phyloP scores from a whole-genome alignment of 495 filamentous ascomycete species.

The Lichenothelia convexa region DNA sequence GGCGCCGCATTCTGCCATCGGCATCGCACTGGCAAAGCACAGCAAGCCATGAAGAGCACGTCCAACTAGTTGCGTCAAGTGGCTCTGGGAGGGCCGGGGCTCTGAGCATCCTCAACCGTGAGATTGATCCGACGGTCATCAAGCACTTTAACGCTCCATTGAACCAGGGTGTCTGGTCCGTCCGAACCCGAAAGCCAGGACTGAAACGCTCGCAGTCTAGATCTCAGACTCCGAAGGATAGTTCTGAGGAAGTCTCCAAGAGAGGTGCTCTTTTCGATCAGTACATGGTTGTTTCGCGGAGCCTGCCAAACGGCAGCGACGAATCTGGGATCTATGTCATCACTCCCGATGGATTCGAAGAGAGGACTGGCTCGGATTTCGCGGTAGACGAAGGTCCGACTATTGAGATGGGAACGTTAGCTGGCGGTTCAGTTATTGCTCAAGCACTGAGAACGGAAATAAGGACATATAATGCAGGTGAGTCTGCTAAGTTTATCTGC shows the following conservation, averaged over 20 bases:
- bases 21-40: no score
- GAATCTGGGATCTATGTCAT: slow-evolving; percentile 39
- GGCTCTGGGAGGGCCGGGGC: slow-evolving; percentile 53
- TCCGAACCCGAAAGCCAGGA: slow-evolving; percentile 40
- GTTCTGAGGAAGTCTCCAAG: slow-evolving; percentile 15
- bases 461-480: slow-evolving; percentile 72
- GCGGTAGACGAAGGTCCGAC: slow-evolving; percentile 72
- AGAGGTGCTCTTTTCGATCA: slow-evolving; percentile 44
- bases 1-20: no score
- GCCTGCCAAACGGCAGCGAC: slow-evolving; percentile 32
- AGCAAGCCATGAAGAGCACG: background rate
- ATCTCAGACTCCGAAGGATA: slow-evolving; percentile 34
- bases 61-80: slow-evolving; percentile 40
- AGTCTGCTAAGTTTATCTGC: slow-evolving; percentile 13
- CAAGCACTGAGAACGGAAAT: slow-evolving; percentile 74
- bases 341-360: slow-evolving; percentile 44
- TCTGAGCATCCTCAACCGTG: slow-evolving; percentile 54
- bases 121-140: slow-evolving; percentile 47
- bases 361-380: slow-evolving; percentile 58
- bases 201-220: no score
- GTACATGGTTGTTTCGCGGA: slow-evolving; percentile 50
- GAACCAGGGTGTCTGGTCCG: slow-evolving; percentile 43
- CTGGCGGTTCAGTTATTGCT: slow-evolving; percentile 54
- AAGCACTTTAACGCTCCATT: slow-evolving; percentile 43
- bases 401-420: slow-evolving; percentile 62